Evolutionary conservation across 1,284 basidiomycete genomes (phyloP), one percentile per base, ranked within the genome.

Genomic region (Earliella scabrosa): DNA sequence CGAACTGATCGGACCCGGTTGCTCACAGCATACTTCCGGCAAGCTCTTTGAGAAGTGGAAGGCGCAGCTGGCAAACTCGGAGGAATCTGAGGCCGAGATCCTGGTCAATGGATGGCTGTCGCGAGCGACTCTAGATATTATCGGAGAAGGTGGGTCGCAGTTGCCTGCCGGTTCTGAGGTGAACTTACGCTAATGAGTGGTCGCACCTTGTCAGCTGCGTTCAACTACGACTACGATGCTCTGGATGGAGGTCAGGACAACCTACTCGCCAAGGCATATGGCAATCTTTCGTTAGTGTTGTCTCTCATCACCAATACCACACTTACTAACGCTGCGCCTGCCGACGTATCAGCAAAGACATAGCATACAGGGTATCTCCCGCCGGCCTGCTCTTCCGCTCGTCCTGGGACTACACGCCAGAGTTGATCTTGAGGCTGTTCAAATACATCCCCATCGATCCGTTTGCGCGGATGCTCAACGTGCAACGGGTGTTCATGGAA

Each of bases 251-350:
- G 23, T 4, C 43, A 60, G 13, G 35, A 63, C 13, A 68, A 62
- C 27, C 63, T 64, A 4, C 48, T 75, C 0, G 52, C 59, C 8
- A 50, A 64, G 4, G 61, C 63, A 4, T 68, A 71, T 32, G 57
- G 69, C n/a, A 65, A 68, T 45, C 49, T 75, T 26, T 71, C 74
- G 73, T 74, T 52, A 54, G 72, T 61, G 23, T n/a, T n/a, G 11
- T 14, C 14, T 18, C 29, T 40, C 18, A 5, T 58, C 34, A 18
- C 26, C 32, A 11, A 34, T 34, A 10, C 4, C 9, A 34, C 32
- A 34, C 13, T 4, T 10, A 10, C 26, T 16, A 23, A 23, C 18
- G 18, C 24, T 29, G 11, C 4, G 16, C 2, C 16, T 16, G n/a
- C 43, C 6, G 26, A 14, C 3, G 6, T 41, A 36, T 41, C 55